Evolutionary conservation across 2,329 filamentous ascomycete species (phyloP).

Genomic region (Monosporascus sp.): DNA sequence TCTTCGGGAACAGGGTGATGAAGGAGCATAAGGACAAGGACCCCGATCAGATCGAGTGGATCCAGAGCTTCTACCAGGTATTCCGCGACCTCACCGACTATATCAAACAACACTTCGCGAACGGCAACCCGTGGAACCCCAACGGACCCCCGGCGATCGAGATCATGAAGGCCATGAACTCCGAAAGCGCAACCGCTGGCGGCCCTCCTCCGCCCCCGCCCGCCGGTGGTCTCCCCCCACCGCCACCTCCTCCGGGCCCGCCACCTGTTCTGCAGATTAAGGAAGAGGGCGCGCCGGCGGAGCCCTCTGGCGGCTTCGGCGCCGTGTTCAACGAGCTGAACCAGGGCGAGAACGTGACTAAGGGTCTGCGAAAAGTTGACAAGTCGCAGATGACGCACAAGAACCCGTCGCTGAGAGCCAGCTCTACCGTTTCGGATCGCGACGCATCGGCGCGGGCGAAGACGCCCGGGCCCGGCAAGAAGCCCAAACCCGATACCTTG

Average conservation of each 20-base stretch:
- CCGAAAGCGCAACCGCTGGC: slow-evolving; percentile 31
- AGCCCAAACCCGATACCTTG: slow-evolving; percentile 82
- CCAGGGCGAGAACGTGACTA: slow-evolving; percentile 81
- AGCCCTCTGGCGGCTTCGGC: slow-evolving; percentile 58
- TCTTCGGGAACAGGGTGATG: slow-evolving; percentile 90
- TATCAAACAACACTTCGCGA: slow-evolving; percentile 75
- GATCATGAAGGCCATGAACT: slow-evolving; percentile 53
- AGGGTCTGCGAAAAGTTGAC: slow-evolving; percentile 87
- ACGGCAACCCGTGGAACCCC: slow-evolving; percentile 82
- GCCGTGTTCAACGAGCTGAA: slow-evolving; percentile 93
- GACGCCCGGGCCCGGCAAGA: slow-evolving; percentile 83
- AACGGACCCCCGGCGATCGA: slow-evolving; percentile 69
- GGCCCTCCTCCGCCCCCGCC: slow-evolving; percentile 45
- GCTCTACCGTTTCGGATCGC: slow-evolving; percentile 62
- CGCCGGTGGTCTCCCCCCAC: slow-evolving; percentile 56
- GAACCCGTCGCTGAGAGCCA: slow-evolving; percentile 79
- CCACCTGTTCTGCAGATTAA: slow-evolving; percentile 60
- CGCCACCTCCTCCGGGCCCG: slow-evolving; percentile 66
- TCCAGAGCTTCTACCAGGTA: slow-evolving; percentile 86
- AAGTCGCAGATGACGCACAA: slow-evolving; percentile 97
- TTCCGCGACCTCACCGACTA: slow-evolving; percentile 81
- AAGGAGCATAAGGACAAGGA: slow-evolving; percentile 84
- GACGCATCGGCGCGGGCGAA: slow-evolving; percentile 59
- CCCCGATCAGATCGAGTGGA: slow-evolving; percentile 76
- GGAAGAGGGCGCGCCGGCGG: slow-evolving; percentile 39